phyloP scores from a whole-genome alignment of 371 early-diverging fungal species.

The Capillidium heterosporum region DNA sequence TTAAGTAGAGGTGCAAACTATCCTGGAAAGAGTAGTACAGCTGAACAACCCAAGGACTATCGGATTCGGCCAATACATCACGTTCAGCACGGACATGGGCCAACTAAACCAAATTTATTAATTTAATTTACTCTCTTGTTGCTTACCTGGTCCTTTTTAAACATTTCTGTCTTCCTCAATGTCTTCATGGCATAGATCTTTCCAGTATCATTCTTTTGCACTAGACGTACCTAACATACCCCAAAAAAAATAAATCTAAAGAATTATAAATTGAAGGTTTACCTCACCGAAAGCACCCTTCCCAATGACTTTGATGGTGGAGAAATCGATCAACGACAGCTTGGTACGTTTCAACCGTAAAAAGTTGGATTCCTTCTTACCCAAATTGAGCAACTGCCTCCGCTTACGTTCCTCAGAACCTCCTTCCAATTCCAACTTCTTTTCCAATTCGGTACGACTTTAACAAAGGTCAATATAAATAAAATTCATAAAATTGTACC shows the following conservation, averaged over 20 bases:
- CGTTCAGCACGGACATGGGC: constrained; percentile 95
- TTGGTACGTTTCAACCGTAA: constrained; percentile 79
- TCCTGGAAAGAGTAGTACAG: constrained; percentile 94
- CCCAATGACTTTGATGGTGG: constrained; percentile 97
- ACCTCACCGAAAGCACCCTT: constrained; percentile 98
- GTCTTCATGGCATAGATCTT: constrained; percentile 98
- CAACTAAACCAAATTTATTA: constrained; percentile 20
- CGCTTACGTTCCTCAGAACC: constrained; percentile 76
- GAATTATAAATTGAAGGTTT: constrained; percentile 4
- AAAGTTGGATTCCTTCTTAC: constrained; percentile 83
- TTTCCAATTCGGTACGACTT: constrained; percentile 66
- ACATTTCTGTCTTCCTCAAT: constrained; percentile 87
- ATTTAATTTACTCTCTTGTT: neutral
- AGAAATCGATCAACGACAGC: constrained; percentile 85
- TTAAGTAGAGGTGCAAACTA: constrained; percentile 77
- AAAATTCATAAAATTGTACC: constrained; percentile 20
- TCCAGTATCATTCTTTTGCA: constrained; percentile 89
- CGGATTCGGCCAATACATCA: constrained; percentile 89
- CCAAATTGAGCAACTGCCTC: constrained; percentile 57
- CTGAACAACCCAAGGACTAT: constrained; percentile 97
- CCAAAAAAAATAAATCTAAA: neutral
- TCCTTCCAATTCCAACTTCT: constrained; percentile 42
- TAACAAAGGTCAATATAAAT: neutral
- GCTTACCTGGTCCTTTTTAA: constrained; percentile 86
- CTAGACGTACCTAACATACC: constrained; percentile 57